Evolutionary conservation across 2,329 filamentous ascomycete genomes (phyloP), one percentile per base, ranked within the genome.

Genomic region (Xylaria polymorpha): DNA sequence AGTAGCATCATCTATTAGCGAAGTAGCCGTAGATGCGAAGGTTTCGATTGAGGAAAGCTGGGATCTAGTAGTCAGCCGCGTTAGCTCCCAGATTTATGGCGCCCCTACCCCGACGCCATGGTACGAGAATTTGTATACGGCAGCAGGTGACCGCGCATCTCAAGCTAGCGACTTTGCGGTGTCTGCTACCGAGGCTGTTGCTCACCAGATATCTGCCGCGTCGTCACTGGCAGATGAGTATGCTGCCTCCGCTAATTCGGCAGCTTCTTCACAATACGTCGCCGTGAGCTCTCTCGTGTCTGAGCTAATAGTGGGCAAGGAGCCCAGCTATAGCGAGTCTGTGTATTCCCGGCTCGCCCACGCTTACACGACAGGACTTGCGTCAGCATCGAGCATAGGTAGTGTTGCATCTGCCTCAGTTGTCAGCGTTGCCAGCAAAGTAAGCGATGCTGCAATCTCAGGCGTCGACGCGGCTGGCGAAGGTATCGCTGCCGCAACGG

Each of bases 321-420:
- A 97, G 77, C 90, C 92, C 0, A 89, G 90, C 15, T 97, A 94
- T 75, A 94, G 91, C 0, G 92, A 97, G 76, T 94, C 92, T 68
- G 91, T 95, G 3, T 89, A 94, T 80, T 88, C 84, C 61, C 88
- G 91, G 61, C 85, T 97, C 14, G 87, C 88, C 65, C 90, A 87
- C 3, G 92, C 89, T 0, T 96, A 95, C 76, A 88, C 89, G 29
- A 92, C 90, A 0, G 91, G 89, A 1, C 81, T 87, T 1, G 85
- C 88, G 0, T 88, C 85, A 0, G 82, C 86, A 8, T 84, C 84
- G 12, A 85, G 82, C 67, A 69, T 80, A 20, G 79, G 79, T 15
- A 81, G 78, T 53, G 81, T 72, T 20, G 82, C 81, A 5, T 76
- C 77, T 35, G 77, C 72, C 6, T 75, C 76, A 8, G 74, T 65